Base-by-base conservation (phyloP, 1,284 basidiomycete species). In the Phylloboletellus chloephorus region DNA sequence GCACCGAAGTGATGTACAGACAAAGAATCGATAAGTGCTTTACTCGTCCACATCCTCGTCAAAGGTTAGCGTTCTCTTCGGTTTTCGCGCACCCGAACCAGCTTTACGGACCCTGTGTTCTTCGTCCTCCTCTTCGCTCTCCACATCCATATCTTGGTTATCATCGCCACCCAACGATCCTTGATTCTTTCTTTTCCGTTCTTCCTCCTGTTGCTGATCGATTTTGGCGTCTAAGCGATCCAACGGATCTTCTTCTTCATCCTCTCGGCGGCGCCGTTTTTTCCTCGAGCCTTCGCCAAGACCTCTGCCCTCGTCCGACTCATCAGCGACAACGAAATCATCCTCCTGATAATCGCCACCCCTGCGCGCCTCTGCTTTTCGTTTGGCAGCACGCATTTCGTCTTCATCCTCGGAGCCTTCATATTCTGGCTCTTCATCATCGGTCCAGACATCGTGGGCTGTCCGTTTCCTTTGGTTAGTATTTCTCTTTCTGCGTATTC, bases 301-400 rank as follows among this genome's bases (percentile, higher is more conserved):
- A 10, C 64, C 67, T 5, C 56, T 73, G 5, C 84, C 83, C 16
- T 82, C 82, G 25, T 84, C 82, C 7, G 78, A 79, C 33, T 83
- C 72, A 49, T 82, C 82, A 19, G 82, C 80, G 7, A 89, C 87
- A 26, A 89, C 69, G 54, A 90, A 88, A 53, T 86, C 87, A 55
- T 90, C 87, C 42, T 82, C 78, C 57, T 86, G 79, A 53, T 90
- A 89, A 32, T 88, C 84, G 52, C 68, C 64, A 16, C 69, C 62
- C 43, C 68, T 64, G 63, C 74, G 58, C 52, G 63, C 53, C 66
- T 74, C 52, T 58, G 66, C 38, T 60, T 65, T 51, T 35, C 66
- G 67, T 34, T 65, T 60, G 28, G 63, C 51, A 29, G 50, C 50
- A 39, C 61, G 63, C 54, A 51, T 45, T 11, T 75, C 73, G 31